These are phyloP conservation scores for Penicillium taxi DNA, from an alignment of 495 filamentous ascomycete species.

Conservation along the genomic window DNA sequence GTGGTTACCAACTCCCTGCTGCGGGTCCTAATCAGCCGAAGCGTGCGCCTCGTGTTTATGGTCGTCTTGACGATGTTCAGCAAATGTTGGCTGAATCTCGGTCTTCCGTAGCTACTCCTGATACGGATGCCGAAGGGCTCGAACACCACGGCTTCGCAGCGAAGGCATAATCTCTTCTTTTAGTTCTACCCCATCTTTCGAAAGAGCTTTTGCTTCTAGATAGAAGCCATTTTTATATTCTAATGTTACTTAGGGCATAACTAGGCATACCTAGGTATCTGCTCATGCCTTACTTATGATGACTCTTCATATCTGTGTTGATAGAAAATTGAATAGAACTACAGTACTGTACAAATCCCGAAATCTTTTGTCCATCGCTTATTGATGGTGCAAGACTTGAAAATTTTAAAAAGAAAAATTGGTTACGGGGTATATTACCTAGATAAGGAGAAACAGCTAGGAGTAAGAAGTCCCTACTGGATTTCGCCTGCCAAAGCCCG, in stretches of 20 bases:
- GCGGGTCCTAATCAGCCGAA: conserved; percentile 54
- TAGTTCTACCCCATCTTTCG: no score
- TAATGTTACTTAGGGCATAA: no score
- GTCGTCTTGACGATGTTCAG: conserved; percentile 42
- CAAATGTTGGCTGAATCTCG: conserved; percentile 45
- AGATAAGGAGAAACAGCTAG: conserved; percentile 1
- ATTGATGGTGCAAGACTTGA: no score
- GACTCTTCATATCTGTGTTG: no score
- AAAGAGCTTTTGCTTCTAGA: no score
- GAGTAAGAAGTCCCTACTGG: conserved; percentile 8
- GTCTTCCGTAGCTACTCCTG: conserved; percentile 41
- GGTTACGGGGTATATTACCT: conserved; percentile 15
- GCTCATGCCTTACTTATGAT: no score
- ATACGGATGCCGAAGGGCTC: conserved; percentile 46
- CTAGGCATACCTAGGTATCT: no score
- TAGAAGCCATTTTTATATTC: no score
- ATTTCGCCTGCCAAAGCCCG: conserved; percentile 27
- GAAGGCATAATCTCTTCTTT: conserved; percentile 27
- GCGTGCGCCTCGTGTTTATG: conserved; percentile 63
- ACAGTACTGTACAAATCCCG: no score
- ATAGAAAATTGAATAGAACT: no score
- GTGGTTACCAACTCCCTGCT: conserved; percentile 78
- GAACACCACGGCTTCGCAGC: conserved; percentile 55
- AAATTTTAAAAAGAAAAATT: conserved; percentile 1
- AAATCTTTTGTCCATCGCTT: no score